Evolutionary conservation across 2,329 filamentous ascomycete species (phyloP), one percentile per base, ranked within the genome.

Genomic region (Teratosphaeria zuluensis): DNA sequence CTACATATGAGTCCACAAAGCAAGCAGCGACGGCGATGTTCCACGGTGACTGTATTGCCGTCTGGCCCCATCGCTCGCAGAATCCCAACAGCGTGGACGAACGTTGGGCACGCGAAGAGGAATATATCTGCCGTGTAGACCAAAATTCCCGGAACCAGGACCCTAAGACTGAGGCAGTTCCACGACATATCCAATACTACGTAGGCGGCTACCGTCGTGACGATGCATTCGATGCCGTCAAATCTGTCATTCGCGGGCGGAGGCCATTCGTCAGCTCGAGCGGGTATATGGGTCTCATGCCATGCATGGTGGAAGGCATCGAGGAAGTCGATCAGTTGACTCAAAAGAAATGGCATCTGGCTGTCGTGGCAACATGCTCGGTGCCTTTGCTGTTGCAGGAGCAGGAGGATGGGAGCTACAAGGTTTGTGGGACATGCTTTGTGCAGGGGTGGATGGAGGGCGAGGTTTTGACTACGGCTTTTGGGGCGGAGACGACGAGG

Each of bases 251-350:
- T 7, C 30, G 57, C 16, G 57, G 59, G 4, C 52, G 59, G 19
- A 53, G 21, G 19, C 57, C 57, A 2, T 59, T 61, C 33, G 42
- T 61, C 32, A 59, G 51, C 14, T 51, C 52, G 38, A 51, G 56
- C 28, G 55, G 60, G 2, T 60, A 62, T 28, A 58, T 62, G 60
- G 60, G 60, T 32, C 53, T 62, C 3, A 32, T 46, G 53, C 58
- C 60, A 48, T 48, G n/a, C 16, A 9, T 21, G 14, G 42, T 24
- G 30, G 42, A 54, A 12, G 57, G 51, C 21, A 24, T 59, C 12
- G 30, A n/a, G 12, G 51, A 57, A 7, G 46, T 24, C 24, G 51
- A 4, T 9, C 33, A 32, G 51, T 21, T n/a, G 5, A 14, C 12
- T 19, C 38, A 30, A 4, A 35, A 33, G 56, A 48, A 53, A 42